Percentiles rank a stretch among this genome's conserved stretches.
Evolutionary conservation across 257 asterid species (phyloP).

Genomic region (Oldenlandia corymbosa): DNA sequence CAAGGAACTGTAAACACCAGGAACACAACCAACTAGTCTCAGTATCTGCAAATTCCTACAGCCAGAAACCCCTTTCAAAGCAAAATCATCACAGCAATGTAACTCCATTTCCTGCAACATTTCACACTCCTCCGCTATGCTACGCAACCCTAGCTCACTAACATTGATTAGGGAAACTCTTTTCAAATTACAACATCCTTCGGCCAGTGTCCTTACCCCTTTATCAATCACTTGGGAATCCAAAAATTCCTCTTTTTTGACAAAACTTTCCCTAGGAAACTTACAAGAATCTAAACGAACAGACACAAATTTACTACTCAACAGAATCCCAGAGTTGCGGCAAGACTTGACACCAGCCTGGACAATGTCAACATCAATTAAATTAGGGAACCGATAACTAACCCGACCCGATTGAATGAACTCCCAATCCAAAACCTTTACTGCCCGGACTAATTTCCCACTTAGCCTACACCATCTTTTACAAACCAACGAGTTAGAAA

Average conservation of each 20-base stretch:
- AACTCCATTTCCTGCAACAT: slow-evolving; percentile 86
- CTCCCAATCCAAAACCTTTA: slow-evolving; percentile 84
- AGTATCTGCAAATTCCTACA: slow-evolving; percentile 76
- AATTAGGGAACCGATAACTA: slow-evolving; percentile 61
- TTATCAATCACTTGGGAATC: slow-evolving; percentile 43
- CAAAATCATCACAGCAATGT: slow-evolving; percentile 54
- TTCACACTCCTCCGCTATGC: slow-evolving; percentile 67
- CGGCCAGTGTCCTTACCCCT: slow-evolving; percentile 65
- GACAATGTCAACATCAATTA: slow-evolving; percentile 53
- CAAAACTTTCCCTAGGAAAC: slow-evolving; percentile 35
- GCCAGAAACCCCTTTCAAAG: slow-evolving; percentile 53
- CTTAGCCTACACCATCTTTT: slow-evolving; percentile 66
- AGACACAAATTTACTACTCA: slow-evolving; percentile 48
- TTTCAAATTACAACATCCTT: slow-evolving; percentile 62
- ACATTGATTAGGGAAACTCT: slow-evolving; percentile 53
- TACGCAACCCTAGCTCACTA: slow-evolving; percentile 59
- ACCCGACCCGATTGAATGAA: slow-evolving; percentile 84
- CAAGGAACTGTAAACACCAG: slow-evolving; percentile 55
- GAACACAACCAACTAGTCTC: slow-evolving; percentile 59
- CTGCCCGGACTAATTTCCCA: slow-evolving; percentile 55
- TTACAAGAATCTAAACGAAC: slow-evolving; percentile 44
- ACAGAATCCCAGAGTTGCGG: slow-evolving; percentile 61
- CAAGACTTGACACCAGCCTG: slow-evolving; percentile 37
- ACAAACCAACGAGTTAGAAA: slow-evolving; percentile 68
- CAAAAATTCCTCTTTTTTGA: slow-evolving; percentile 45